phyloP scores from a whole-genome alignment of 75 land plant genomes.

The Selaginella tamariscina region DNA sequence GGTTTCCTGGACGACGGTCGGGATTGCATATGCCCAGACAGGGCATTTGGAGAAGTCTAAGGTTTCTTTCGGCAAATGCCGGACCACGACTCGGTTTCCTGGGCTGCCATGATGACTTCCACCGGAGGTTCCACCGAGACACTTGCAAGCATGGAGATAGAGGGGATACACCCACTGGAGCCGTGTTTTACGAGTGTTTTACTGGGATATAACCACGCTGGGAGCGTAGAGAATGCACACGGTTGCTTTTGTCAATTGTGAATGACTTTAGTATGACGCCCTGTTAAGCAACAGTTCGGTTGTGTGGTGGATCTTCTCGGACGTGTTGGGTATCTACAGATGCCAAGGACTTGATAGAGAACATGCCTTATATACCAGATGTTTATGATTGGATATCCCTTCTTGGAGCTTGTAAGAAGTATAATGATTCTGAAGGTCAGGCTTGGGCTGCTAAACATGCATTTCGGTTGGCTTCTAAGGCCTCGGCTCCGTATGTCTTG shows the following conservation, averaged over 20 bases:
- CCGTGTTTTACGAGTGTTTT: neutral
- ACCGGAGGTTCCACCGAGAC: neutral
- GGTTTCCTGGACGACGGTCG: constrained; percentile 14
- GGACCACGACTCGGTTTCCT: neutral
- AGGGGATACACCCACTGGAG: neutral
- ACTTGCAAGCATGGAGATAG: neutral
- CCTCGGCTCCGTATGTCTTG: neutral
- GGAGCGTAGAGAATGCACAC: neutral
- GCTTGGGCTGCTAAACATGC: neutral
- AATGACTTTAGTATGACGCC: neutral
- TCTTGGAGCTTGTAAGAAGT: neutral
- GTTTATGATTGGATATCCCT: neutral
- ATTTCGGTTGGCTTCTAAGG: neutral
- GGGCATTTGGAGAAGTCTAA: constrained; percentile 19
- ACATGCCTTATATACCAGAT: neutral
- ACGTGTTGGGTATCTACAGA: neutral
- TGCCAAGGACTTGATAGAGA: neutral
- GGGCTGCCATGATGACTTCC: neutral
- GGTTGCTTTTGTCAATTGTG: neutral
- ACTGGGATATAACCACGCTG: neutral
- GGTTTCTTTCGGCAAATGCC: constrained; percentile 32
- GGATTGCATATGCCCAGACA: neutral
- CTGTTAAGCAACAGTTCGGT: neutral
- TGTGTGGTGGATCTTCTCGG: neutral
- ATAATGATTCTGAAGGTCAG: neutral